Percentiles rank a stretch among this genome's conserved stretches.
phyloP scores from a whole-genome alignment of 306 rosid species.

The Quercus glauca region DNA sequence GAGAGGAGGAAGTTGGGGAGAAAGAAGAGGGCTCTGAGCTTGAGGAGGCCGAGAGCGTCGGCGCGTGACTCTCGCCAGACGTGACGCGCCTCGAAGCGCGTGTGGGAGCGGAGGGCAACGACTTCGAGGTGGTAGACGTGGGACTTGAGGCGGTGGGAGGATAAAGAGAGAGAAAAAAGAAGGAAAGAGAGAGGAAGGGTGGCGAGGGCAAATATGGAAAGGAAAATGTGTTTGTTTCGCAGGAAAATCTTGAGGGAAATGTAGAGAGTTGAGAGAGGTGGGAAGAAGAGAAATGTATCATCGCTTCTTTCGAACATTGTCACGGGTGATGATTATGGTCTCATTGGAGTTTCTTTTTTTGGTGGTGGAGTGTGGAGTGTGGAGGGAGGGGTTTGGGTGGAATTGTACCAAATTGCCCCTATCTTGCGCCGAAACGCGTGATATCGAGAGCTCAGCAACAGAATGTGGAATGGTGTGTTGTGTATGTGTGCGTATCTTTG shows the following conservation, averaged over 20 bases:
- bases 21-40: constrained; percentile 46
- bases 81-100: constrained; percentile 79
- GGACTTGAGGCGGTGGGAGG: constrained; percentile 37
- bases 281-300: no score
- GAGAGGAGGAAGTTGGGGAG: constrained; percentile 58
- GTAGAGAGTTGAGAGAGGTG: constrained; percentile 27
- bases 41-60: constrained; percentile 60
- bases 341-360: no score
- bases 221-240: constrained; percentile 41
- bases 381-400: no score
- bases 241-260: constrained; percentile 41
- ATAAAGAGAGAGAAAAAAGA: constrained; percentile 43
- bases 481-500: no score
- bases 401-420: no score
- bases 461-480: no score
- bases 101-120: constrained; percentile 53
- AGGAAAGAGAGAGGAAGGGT: constrained; percentile 65
- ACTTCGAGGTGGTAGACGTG: constrained; percentile 63
- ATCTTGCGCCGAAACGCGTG: no score
- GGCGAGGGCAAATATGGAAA: constrained; percentile 40
- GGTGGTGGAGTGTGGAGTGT: no score
- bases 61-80: constrained; percentile 62
- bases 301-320: constrained; percentile 39
- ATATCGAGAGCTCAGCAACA: no score
- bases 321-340: no score